A percentile compares a stretch with the other conserved stretches of the same genome.
These are phyloP conservation scores for Cutaneotrichosporon daszewskae DNA, from an alignment of 1,284 basidiomycete species.

Conservation along the genomic window DNA sequence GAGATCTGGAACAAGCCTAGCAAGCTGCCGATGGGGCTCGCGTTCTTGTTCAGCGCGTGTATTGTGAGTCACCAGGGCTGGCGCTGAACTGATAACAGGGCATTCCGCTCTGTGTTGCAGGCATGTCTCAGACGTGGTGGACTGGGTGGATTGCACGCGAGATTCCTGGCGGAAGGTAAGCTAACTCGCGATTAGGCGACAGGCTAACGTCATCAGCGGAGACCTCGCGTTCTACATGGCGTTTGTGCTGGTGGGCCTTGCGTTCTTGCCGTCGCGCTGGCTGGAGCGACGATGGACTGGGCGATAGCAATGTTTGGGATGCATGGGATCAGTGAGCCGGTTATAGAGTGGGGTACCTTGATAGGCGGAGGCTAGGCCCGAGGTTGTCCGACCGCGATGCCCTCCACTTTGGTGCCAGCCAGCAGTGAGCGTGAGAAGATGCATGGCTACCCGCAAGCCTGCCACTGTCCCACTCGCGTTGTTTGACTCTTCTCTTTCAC, in stretches of 20 bases:
- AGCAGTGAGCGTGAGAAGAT: too few relatives aligned
- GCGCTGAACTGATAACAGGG: constrained; percentile 21
- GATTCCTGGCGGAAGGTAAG: constrained; percentile 39
- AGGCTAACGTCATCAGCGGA: constrained; percentile 21
- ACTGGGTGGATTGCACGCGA: constrained; percentile 43
- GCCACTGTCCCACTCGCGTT: too few relatives aligned
- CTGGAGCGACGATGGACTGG: constrained; percentile 41
- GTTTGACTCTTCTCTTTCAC: too few relatives aligned
- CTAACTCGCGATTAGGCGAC: background rate
- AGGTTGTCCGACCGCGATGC: too few relatives aligned
- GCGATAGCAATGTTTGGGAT: too few relatives aligned
- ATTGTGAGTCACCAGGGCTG: constrained; percentile 25
- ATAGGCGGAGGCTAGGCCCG: too few relatives aligned
- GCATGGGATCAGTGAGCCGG: too few relatives aligned
- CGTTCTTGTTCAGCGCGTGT: constrained; percentile 27
- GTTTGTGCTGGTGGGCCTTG: constrained; percentile 19
- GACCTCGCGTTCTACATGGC: constrained; percentile 36
- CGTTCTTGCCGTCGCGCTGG: constrained; percentile 33
- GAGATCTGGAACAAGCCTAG: constrained; percentile 38
- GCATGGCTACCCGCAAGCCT: too few relatives aligned
- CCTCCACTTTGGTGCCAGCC: too few relatives aligned
- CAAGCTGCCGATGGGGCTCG: constrained; percentile 42
- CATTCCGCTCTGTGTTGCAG: constrained; percentile 37
- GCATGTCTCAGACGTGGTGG: constrained; percentile 47
- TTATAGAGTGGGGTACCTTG: too few relatives aligned